Evolutionary conservation across 768 basidiomycete species (phyloP).

Genomic region (Rhodotorula sphaerocarpa): DNA sequence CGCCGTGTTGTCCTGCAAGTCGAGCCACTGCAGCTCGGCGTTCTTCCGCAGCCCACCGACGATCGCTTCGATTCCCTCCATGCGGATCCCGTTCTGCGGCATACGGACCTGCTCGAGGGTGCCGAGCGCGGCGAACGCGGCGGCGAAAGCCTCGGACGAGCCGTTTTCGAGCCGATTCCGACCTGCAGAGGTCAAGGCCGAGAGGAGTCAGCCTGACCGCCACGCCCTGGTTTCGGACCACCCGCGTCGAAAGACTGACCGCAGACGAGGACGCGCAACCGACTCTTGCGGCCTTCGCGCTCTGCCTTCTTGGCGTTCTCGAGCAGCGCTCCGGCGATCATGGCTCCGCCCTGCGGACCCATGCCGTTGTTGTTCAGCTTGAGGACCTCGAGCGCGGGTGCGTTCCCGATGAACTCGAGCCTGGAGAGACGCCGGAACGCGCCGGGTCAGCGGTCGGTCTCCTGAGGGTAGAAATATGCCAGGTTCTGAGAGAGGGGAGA

Average conservation of each 20-base stretch:
- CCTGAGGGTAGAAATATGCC: too few relatives aligned
- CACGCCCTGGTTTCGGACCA: too few relatives aligned
- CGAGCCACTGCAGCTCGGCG: conserved; percentile 61
- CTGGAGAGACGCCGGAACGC: conserved; percentile 9
- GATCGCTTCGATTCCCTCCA: conserved; percentile 75
- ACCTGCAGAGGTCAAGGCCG: conserved; percentile 40
- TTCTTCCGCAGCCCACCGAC: conserved; percentile 66
- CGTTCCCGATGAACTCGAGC: conserved; percentile 43
- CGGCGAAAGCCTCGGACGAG: conserved; percentile 70
- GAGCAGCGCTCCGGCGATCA: conserved; percentile 73
- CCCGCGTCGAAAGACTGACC: too few relatives aligned
- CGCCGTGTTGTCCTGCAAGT: conserved; percentile 71
- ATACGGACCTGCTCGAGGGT: conserved; percentile 76
- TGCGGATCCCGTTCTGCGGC: conserved; percentile 96
- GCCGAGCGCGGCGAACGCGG: conserved; percentile 76
- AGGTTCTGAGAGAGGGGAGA: too few relatives aligned
- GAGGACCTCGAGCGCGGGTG: conserved; percentile 71
- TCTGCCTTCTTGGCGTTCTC: conserved; percentile 65
- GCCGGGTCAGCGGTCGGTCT: too few relatives aligned
- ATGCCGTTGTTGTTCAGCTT: conserved; percentile 95
- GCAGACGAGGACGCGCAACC: conserved; percentile 72
- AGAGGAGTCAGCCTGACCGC: too few relatives aligned
- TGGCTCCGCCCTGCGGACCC: conserved; percentile 75
- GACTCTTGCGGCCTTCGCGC: conserved; percentile 59
- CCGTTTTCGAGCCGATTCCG: conserved; percentile 93